phyloP scores from a whole-genome alignment of 1,284 basidiomycete genomes.

The Leccinum brunneo-olivaceum region DNA sequence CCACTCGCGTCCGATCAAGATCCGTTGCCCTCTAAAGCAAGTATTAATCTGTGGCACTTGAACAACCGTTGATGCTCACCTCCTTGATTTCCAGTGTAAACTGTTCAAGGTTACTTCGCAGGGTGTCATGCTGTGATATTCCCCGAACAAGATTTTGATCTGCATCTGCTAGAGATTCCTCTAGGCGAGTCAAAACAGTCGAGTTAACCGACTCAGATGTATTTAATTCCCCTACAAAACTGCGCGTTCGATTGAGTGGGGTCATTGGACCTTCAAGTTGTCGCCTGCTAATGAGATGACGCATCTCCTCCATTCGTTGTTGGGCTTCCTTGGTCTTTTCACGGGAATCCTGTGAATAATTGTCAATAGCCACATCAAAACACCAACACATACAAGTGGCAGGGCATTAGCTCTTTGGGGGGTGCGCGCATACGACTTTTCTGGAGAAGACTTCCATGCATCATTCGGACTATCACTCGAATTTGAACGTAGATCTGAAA shows the following conservation, averaged over 20 bases:
- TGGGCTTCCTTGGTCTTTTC: slow-evolving; percentile 67
- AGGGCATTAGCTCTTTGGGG: slow-evolving; percentile 34
- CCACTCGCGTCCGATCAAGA: slow-evolving; percentile 53
- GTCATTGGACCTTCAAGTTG: slow-evolving; percentile 39
- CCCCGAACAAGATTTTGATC: slow-evolving; percentile 51
- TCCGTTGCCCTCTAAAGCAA: slow-evolving; percentile 46
- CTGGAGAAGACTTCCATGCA: slow-evolving; percentile 46
- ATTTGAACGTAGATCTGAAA: slow-evolving; percentile 35
- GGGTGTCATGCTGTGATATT: slow-evolving; percentile 43
- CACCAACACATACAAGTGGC: slow-evolving; percentile 35
- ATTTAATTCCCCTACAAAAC: slow-evolving; percentile 25
- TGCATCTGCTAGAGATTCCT: slow-evolving; percentile 49
- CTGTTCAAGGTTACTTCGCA: slow-evolving; percentile 44
- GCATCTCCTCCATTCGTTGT: slow-evolving; percentile 74
- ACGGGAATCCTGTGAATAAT: slow-evolving; percentile 7
- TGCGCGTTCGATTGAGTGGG: slow-evolving; percentile 39
- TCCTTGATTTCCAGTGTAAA: slow-evolving; percentile 50
- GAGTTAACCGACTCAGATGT: slow-evolving; percentile 23
- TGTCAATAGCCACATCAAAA: slow-evolving; percentile 1
- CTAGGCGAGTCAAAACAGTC: slow-evolving; percentile 34
- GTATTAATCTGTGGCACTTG: background rate
- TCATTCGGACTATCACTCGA: slow-evolving; percentile 29
- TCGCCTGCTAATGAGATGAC: slow-evolving; percentile 57
- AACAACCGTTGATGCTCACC: slow-evolving; percentile 32
- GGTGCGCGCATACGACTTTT: slow-evolving; percentile 41